These are phyloP conservation scores for Lentinus polychrous DNA, from an alignment of 1,284 basidiomycete genomes.

Conservation along the genomic window DNA sequence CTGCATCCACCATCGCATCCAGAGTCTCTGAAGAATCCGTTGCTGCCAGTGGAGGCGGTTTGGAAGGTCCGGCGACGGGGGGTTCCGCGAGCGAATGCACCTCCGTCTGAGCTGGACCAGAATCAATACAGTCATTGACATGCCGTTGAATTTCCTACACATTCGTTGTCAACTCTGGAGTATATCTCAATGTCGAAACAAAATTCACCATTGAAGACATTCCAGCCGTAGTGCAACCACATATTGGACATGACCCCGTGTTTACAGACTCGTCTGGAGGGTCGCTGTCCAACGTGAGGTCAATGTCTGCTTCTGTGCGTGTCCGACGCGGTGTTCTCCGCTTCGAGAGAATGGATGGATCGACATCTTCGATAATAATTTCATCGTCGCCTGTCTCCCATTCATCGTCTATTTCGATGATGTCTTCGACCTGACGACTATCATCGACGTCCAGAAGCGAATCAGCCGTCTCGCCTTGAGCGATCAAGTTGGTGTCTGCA, in stretches of 20 bases:
- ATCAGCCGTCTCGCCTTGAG: neutral
- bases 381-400: constrained; percentile 67
- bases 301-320: constrained; percentile 21
- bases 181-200: neutral
- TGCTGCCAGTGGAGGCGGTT: no score
- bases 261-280: constrained; percentile 12
- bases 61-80: no score
- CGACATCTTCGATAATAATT: constrained; percentile 23
- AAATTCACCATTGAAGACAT: constrained; percentile 26
- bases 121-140: constrained; percentile 45
- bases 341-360: constrained; percentile 13
- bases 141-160: constrained; percentile 39
- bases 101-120: constrained; percentile 7
- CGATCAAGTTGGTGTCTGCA: no score
- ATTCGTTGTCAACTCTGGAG: constrained; percentile 3
- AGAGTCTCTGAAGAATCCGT: neutral
- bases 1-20: neutral
- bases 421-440: neutral
- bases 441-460: neutral
- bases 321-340: neutral
- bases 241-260: constrained; percentile 32
- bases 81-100: no score
- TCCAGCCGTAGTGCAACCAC: constrained; percentile 23
- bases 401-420: constrained; percentile 24
- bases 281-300: constrained; percentile 18